Evolutionary conservation across 768 basidiomycete species (phyloP), one percentile per base, ranked within the genome.

Genomic region (Tylopilus sp.): DNA sequence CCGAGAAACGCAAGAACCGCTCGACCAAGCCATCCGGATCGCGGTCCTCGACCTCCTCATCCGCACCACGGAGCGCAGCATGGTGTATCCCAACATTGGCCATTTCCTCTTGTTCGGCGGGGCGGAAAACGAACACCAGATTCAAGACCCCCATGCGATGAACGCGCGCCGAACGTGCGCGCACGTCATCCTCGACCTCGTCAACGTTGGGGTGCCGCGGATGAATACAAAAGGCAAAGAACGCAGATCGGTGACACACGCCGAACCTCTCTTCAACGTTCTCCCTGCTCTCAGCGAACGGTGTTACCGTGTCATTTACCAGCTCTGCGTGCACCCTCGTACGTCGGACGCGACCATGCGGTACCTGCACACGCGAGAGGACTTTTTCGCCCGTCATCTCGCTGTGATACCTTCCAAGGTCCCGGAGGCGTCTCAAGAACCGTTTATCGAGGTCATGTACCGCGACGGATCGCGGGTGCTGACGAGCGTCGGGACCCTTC

Each of bases 361-460:
- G 0, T 97, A 96, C 64, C 78, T 97, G 30, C 85, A 90, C 31
- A 91, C 89, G 3, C 78, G 86, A 10, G 89, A 96, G 67, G 86
- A 94, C 63, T 98, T 94, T 73, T 93, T 94, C 63, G 83, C 83
- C 4, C 81, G 89, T 3, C 94, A 97, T 63, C 78, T 96, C n/a
- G 79, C 84, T 7, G 81, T 77, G 12, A 77, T 95, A 26, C 89
- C 93, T 2, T 81, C 85, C 25, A 76, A 78, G 52, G 78, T 80
- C 0, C 85, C 89, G 0, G 68, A 77, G 25, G 72, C 73, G 8
- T 52, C 73, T 0, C 74, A 75, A 33, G 78, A 80, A 6, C 78
- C 82, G 0, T 75, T 72, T 48, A 76, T 74, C 42, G 81, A 85
- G 45, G 79, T 89, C 11, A 66, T 80, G 31, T 93, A 91, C 63